These are phyloP conservation scores for Acephala macrosclerotiorum DNA, from an alignment of 2,329 filamentous ascomycete genomes.

Conservation along the genomic window DNA sequence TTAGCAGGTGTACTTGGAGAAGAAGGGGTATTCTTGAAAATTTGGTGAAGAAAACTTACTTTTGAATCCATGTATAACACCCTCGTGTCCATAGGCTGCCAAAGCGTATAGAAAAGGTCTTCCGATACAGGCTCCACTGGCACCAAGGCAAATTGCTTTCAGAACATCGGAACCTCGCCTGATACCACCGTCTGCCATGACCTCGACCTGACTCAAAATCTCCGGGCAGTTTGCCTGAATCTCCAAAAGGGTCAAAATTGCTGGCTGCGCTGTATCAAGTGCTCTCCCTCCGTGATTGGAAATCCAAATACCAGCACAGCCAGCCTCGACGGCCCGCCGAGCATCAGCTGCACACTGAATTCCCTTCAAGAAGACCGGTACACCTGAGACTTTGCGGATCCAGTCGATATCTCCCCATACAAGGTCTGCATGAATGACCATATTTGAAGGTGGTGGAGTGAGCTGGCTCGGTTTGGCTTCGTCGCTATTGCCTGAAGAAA, in stretches of 20 bases:
- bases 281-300: conserved; percentile 66
- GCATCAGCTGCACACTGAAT: conserved; percentile 70
- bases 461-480: conserved; percentile 53
- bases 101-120: conserved; percentile 64
- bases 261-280: conserved; percentile 56
- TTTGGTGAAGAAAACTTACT: conserved; percentile 49
- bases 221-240: conserved; percentile 64
- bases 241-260: conserved; percentile 65
- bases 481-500: conserved; percentile 51
- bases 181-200: conserved; percentile 69
- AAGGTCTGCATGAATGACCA: conserved; percentile 56
- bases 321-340: conserved; percentile 54
- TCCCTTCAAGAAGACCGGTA: conserved; percentile 60
- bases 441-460: conserved; percentile 57
- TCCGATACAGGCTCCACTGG: conserved; percentile 66
- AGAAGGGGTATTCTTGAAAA: neutral
- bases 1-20: conserved; percentile 11
- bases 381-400: conserved; percentile 54
- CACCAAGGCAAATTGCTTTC: conserved; percentile 69
- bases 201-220: conserved; percentile 63
- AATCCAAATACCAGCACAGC: conserved; percentile 61
- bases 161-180: conserved; percentile 68
- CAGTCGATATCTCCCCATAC: conserved; percentile 61
- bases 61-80: conserved; percentile 55
- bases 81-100: conserved; percentile 58